phyloP scores from a whole-genome alignment of 208 protist genomes.

The Leishmania amazonensis region DNA sequence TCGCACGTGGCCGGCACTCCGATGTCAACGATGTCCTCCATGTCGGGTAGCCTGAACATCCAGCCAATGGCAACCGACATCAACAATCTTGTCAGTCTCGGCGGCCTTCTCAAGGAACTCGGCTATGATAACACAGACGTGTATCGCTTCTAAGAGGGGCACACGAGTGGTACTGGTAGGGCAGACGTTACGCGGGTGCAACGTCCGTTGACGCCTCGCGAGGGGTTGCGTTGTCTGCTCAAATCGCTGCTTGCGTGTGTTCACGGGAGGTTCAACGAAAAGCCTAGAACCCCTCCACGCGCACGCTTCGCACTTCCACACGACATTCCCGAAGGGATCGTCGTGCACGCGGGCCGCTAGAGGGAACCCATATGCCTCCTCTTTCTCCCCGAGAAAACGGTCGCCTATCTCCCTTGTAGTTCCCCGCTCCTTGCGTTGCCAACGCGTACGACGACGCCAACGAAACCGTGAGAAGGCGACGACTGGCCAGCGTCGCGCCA shows the following conservation, averaged over 20 bases:
- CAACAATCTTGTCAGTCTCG: slow-evolving; percentile 82
- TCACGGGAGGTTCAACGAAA: not conserved
- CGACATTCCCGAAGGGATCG: not conserved
- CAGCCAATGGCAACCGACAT: slow-evolving; percentile 84
- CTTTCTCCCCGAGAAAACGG: no score
- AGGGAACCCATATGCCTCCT: not conserved
- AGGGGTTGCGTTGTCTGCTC: not conserved
- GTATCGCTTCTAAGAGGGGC: slow-evolving; percentile 78
- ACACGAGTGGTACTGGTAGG: not conserved
- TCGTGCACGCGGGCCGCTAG: not conserved
- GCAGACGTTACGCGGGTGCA: not conserved
- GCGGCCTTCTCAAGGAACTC: slow-evolving; percentile 78
- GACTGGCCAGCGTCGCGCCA: not conserved
- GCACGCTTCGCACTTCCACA: not conserved
- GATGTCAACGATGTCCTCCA: slow-evolving; percentile 70
- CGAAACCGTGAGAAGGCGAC: not conserved
- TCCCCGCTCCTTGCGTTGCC: not conserved
- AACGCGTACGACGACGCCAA: not conserved
- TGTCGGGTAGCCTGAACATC: slow-evolving; percentile 77
- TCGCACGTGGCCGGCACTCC: slow-evolving; percentile 84
- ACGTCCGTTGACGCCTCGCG: not conserved
- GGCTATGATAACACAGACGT: slow-evolving; percentile 87
- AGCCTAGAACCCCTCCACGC: not conserved
- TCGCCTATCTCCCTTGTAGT: not conserved
- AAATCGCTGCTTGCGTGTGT: not conserved